Evolutionary conservation across 306 rosid species (phyloP), one percentile per base, ranked within the genome.

Genomic region (Rosa rugosa): DNA sequence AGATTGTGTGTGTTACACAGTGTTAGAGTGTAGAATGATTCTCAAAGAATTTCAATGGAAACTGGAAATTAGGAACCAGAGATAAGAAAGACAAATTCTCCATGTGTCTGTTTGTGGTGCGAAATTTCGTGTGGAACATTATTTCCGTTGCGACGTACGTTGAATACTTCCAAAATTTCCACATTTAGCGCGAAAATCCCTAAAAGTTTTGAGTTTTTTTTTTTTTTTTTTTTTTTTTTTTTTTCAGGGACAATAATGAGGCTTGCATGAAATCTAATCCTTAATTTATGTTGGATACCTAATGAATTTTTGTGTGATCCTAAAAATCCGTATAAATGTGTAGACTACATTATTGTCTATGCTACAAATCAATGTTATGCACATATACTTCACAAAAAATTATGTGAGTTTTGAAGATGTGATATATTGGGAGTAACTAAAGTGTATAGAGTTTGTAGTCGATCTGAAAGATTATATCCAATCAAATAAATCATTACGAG

Each of bases 51-150:
- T 68, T 41, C 9, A 40, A 68, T 20, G 51, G 4, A 67, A 40
- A 68, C 8, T 41, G 7, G 18, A 40, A n/a, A 18, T 12, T 12
- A 3, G 46, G 13, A 67, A 41, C 42, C 31, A 41, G 72, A 42
- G 34, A 42, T 68, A 8, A 68, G 23, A 36, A 36, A 7, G 11
- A 11, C 2, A 5, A 8, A 9, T 18, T 68, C 50, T 68, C 1
- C 5, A 36, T 38, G 51, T 68, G 49, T 68, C 4, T 18, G 51
- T 41, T 68, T 41, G 72, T 40, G 50, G 5, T 11, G 56, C 73
- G 82, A 79, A 79, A 66, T 72, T 79, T 72, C 72, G 5, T 79
- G 53, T 46, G 23, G 11, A 31, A 49, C 11, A 23, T 38, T 71
- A 16, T 23, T 17, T 49, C 67, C 14, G 68, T 79, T 63, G 10